phyloP scores from a whole-genome alignment of 1,284 basidiomycete genomes.

The Tilletia setariae region DNA sequence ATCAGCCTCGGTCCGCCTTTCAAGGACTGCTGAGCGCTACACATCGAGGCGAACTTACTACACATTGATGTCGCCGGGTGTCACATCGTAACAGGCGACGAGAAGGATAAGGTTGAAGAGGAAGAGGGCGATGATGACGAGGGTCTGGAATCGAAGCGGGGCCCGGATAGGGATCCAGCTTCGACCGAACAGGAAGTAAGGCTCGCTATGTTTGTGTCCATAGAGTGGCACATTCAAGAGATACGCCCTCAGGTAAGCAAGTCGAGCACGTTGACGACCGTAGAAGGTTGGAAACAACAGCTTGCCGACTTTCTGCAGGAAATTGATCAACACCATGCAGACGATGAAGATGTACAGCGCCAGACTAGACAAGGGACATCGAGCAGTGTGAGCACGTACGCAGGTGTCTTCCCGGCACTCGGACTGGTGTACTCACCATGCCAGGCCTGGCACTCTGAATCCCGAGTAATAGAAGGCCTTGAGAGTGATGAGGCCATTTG shows the following conservation, averaged over 20 bases:
- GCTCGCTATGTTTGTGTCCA: slow-evolving; percentile 24
- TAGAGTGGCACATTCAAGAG: slow-evolving; percentile 25
- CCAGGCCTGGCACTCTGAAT: slow-evolving; percentile 24
- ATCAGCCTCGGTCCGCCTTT: neutral
- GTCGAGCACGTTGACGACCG: neutral
- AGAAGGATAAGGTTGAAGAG: slow-evolving; percentile 35
- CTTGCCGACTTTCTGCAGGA: slow-evolving; percentile 19
- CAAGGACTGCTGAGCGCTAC: neutral
- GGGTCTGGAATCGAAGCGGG: slow-evolving; percentile 32
- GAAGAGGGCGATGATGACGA: slow-evolving; percentile 24
- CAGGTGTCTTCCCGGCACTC: too few relatives aligned
- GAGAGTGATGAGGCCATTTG: neutral
- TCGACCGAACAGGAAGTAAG: slow-evolving; percentile 17
- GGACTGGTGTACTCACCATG: slow-evolving; percentile 21
- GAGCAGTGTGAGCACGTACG: too few relatives aligned
- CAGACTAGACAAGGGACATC: slow-evolving; percentile 19
- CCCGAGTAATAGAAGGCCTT: slow-evolving; percentile 22
- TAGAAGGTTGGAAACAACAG: slow-evolving; percentile 3
- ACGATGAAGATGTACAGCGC: slow-evolving; percentile 25
- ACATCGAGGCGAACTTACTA: neutral
- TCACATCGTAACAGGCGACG: slow-evolving; percentile 29
- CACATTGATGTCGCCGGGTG: slow-evolving; percentile 18
- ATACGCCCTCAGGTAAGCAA: slow-evolving; percentile 22
- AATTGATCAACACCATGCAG: slow-evolving; percentile 9
- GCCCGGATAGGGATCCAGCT: slow-evolving; percentile 29